phyloP scores from a whole-genome alignment of 192 early-diverging fungal genomes.

The Coemansia sp. region DNA sequence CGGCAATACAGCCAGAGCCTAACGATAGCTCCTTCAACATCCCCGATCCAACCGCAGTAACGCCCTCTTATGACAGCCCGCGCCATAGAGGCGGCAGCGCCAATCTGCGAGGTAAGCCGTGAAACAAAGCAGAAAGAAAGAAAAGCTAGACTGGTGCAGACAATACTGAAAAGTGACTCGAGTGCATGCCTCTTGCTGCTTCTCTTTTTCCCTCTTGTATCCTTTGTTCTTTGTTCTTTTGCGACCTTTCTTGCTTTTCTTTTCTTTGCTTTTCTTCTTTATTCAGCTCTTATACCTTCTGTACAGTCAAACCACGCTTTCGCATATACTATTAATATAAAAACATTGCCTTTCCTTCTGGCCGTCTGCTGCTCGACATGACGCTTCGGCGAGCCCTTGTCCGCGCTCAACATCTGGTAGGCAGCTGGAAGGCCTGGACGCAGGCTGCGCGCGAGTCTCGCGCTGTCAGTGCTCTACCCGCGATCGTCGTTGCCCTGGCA shows the following conservation, averaged over 20 bases:
- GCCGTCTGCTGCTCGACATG: neutral
- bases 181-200: neutral
- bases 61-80: neutral
- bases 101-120: neutral
- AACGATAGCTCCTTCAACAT: neutral
- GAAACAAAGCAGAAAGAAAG: neutral
- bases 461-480: constrained; percentile 33
- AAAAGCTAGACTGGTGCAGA: neutral
- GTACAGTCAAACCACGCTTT: no score
- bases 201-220: neutral
- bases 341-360: neutral
- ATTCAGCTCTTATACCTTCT: neutral
- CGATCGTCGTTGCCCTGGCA: constrained; percentile 22
- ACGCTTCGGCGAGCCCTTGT: neutral
- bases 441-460: constrained; percentile 25
- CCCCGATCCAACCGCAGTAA: constrained; percentile 4
- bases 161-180: neutral
- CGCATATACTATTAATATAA: no score
- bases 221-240: neutral
- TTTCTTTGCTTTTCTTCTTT: constrained; percentile 3
- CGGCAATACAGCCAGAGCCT: neutral
- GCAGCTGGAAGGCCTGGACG: constrained; percentile 37
- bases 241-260: neutral
- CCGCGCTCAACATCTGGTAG: constrained; percentile 13
- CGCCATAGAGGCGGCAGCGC: neutral